Evolutionary conservation across 768 basidiomycete genomes (phyloP).

Genomic region (Boletus fagicola): DNA sequence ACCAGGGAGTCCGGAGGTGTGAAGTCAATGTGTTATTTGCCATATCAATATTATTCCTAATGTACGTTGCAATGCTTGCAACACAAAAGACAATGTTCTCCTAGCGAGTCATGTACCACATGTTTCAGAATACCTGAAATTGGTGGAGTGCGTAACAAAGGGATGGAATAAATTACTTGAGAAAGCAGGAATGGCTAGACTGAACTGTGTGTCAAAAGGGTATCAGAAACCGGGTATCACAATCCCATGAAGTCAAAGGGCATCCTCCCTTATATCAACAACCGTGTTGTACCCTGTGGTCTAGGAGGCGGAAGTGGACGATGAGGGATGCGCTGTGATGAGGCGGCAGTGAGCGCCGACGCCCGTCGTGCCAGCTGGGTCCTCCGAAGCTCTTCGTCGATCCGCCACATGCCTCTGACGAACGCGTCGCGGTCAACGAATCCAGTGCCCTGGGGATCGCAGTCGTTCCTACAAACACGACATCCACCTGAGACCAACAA

Average conservation of each 20-base stretch:
- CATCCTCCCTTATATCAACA: constrained; percentile 12
- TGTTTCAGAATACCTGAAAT: not conserved
- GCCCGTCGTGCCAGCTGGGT: constrained; percentile 41
- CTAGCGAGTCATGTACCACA: constrained; percentile 2
- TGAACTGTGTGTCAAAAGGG: constrained; percentile 4
- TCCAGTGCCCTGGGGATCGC: constrained; percentile 55
- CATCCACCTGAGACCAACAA: not conserved
- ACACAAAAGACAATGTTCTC: not conserved
- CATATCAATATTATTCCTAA: not conserved
- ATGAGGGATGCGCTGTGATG: constrained; percentile 35
- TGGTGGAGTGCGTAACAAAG: not conserved
- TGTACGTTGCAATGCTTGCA: not conserved
- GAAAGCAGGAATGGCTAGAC: not conserved
- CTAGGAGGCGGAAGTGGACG: constrained; percentile 28
- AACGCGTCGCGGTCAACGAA: constrained; percentile 66
- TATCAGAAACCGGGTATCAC: constrained; percentile 23
- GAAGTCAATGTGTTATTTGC: not conserved
- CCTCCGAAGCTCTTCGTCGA: constrained; percentile 78
- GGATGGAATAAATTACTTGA: constrained; percentile 17
- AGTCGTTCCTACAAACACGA: constrained; percentile 56
- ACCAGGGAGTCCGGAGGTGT: constrained; percentile 45
- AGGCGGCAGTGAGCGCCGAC: constrained; percentile 33
- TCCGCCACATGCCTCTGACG: constrained; percentile 79
- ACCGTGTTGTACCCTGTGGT: constrained; percentile 6
- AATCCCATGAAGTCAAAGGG: not conserved